Conservation (phyloP, 2,329 filamentous ascomycete species). For the Colletotrichum incanum region DNA sequence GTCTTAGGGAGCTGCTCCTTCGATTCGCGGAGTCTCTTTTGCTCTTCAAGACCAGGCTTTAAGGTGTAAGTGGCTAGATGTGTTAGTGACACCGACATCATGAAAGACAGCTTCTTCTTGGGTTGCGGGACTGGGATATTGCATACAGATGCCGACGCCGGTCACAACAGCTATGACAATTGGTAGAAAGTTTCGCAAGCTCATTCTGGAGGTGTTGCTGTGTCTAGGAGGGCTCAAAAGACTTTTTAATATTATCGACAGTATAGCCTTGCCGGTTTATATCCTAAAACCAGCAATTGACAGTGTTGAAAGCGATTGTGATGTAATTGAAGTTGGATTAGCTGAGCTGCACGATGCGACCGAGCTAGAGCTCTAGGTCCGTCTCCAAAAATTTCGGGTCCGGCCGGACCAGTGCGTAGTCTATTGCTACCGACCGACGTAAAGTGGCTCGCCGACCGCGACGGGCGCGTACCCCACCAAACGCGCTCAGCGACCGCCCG, state of each 20-base stretch:
- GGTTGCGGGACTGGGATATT: background rate
- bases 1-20: slow-evolving; percentile 5
- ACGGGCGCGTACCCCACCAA: slow-evolving; percentile 32
- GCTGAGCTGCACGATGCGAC: background rate
- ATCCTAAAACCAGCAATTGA: background rate
- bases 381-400: slow-evolving; percentile 18
- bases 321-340: slow-evolving; percentile 14
- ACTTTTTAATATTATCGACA: background rate
- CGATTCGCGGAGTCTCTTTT: slow-evolving; percentile 24
- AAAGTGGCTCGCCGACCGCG: slow-evolving; percentile 34
- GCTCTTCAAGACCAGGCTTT: slow-evolving; percentile 32
- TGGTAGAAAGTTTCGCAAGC: slow-evolving; percentile 33
- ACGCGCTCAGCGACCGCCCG: slow-evolving; percentile 34
- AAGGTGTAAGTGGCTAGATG: slow-evolving; percentile 33
- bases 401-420: slow-evolving; percentile 28
- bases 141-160: slow-evolving; percentile 35
- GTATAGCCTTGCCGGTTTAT: too few relatives aligned
- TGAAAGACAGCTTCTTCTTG: background rate
- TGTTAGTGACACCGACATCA: background rate
- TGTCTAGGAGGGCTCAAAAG: background rate
- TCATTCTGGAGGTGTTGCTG: slow-evolving; percentile 16
- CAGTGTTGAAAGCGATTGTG: background rate
- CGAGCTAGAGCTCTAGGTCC: slow-evolving; percentile 25
- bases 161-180: slow-evolving; percentile 28
- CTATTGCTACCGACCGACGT: slow-evolving; percentile 1